Evolutionary conservation across 768 basidiomycete genomes (phyloP).

Genomic region (Suillus brevipes): DNA sequence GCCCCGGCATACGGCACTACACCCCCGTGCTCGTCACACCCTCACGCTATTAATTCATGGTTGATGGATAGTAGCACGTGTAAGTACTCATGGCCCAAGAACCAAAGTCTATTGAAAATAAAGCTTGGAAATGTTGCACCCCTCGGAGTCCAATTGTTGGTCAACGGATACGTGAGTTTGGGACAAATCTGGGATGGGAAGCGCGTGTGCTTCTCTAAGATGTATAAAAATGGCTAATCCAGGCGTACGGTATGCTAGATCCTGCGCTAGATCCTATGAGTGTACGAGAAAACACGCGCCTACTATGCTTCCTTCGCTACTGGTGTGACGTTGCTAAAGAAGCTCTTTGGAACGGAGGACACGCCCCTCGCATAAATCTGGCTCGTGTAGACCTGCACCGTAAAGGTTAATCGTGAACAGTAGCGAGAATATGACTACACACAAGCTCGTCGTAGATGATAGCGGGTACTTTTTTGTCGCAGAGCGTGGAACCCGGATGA

Average conservation of each 20-base stretch:
- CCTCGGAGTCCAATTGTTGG: not conserved
- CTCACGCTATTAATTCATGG: not conserved
- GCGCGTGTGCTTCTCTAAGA: not conserved
- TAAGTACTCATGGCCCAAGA: not conserved
- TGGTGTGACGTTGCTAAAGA: conserved; percentile 31
- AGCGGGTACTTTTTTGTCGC: conserved; percentile 78
- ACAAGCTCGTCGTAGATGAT: conserved; percentile 96
- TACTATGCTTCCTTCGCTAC: conserved; percentile 12
- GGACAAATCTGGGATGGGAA: not conserved
- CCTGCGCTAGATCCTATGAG: not conserved
- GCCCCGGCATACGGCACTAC: not conserved
- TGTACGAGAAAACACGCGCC: conserved; percentile 4
- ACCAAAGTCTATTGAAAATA: not conserved
- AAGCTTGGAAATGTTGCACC: not conserved
- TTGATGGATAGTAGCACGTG: not conserved
- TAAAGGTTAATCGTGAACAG: not conserved
- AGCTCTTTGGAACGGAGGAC: conserved; percentile 70
- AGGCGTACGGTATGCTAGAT: not conserved
- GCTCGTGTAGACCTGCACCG: conserved; percentile 69
- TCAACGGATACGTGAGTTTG: not conserved
- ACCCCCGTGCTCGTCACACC: not conserved
- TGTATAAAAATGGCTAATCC: conserved; percentile 2
- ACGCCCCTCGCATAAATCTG: conserved; percentile 92
- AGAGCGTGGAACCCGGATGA: conserved; percentile 83
- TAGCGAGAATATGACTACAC: conserved; percentile 26